Conservation (phyloP, 306 rosid species). For the Quercus robur region DNA sequence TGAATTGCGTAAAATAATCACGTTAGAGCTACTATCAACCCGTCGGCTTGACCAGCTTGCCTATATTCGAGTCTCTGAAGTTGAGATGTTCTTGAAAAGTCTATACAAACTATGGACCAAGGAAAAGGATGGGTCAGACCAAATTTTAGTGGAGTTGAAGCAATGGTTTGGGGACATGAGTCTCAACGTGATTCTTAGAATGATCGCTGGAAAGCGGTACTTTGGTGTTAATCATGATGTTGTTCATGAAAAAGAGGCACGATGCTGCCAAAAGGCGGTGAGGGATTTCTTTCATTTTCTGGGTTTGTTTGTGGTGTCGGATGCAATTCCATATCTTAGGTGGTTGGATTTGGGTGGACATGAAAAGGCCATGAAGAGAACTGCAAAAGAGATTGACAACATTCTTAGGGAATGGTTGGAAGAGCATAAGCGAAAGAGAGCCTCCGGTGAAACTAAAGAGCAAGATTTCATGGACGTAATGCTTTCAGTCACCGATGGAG, state of each 20-base stretch:
- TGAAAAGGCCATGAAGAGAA: conserved; percentile 30
- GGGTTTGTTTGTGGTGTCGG: conserved; percentile 31
- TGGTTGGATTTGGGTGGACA: conserved; percentile 57
- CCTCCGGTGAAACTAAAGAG: neutral
- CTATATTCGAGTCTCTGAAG: too few species aligned
- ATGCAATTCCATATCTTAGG: conserved; percentile 31
- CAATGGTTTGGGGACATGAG: too few species aligned
- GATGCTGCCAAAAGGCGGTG: conserved; percentile 11
- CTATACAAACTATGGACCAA: too few species aligned
- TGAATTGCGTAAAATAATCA: too few species aligned
- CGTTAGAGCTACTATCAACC: too few species aligned
- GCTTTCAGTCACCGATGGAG: neutral
- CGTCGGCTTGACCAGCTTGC: too few species aligned
- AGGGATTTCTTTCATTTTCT: conserved; percentile 19
- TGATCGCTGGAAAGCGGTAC: too few species aligned
- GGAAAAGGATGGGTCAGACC: neutral
- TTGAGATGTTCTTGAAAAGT: too few species aligned
- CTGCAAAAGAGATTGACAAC: conserved; percentile 26
- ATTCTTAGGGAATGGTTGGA: conserved; percentile 32
- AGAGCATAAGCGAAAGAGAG: conserved; percentile 32
- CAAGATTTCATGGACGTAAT: conserved; percentile 44
- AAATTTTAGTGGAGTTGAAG: too few species aligned
- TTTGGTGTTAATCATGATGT: too few species aligned
- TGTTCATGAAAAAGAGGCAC: too few species aligned
- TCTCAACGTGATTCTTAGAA: too few species aligned